These are phyloP conservation scores for Candida namnaoensis DNA, from an alignment of 805 yeast species.

Conservation along the genomic window DNA sequence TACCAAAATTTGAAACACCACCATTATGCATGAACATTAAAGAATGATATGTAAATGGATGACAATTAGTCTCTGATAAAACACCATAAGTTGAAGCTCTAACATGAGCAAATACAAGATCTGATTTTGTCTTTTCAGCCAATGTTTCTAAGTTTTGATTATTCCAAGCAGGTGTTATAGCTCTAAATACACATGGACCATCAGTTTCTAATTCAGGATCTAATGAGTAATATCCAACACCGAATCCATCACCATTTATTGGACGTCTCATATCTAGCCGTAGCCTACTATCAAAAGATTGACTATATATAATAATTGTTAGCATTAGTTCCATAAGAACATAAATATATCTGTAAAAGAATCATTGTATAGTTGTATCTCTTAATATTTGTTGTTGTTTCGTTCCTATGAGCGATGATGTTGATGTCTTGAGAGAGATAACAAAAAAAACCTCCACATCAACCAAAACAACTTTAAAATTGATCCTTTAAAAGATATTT, in stretches of 20 bases:
- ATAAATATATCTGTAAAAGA: too few species aligned
- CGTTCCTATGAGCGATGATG: too few species aligned
- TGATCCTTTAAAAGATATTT: too few species aligned
- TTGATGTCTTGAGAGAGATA: too few species aligned
- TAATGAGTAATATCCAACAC: slow-evolving; percentile 84
- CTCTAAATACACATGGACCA: slow-evolving; percentile 88
- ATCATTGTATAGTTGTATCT: too few species aligned
- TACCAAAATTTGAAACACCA: slow-evolving; percentile 63
- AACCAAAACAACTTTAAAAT: too few species aligned
- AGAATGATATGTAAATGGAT: slow-evolving; percentile 83
- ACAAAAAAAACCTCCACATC: too few species aligned
- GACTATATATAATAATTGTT: slow-evolving; percentile 24
- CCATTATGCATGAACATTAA: slow-evolving; percentile 98
- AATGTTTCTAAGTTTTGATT: slow-evolving; percentile 81
- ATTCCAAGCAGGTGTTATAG: slow-evolving; percentile 98
- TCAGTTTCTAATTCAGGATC: slow-evolving; percentile 44
- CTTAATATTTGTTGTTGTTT: too few species aligned
- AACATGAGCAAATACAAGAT: slow-evolving; percentile 88
- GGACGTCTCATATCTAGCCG: slow-evolving; percentile 86
- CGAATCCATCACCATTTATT: slow-evolving; percentile 97
- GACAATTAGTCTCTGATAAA: slow-evolving; percentile 91
- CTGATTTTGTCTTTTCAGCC: slow-evolving; percentile 81
- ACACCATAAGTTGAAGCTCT: slow-evolving; percentile 95
- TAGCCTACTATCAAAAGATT: slow-evolving; percentile 84
- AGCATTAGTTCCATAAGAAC: too few species aligned